Conservation (phyloP, 2,329 filamentous ascomycete genomes). For the Penicillium rolfsii region DNA sequence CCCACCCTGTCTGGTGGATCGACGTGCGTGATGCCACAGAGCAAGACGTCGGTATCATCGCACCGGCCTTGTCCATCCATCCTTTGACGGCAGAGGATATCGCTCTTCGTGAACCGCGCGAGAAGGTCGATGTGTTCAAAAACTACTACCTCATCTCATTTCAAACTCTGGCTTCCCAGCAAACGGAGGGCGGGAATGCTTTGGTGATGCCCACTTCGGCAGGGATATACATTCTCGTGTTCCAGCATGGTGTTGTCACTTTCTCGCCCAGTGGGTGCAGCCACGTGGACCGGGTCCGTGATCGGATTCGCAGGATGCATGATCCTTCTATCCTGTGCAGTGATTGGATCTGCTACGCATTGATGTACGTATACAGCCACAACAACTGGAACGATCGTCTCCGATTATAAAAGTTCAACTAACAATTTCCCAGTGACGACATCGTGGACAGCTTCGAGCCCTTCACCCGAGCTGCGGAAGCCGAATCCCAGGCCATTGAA, state of each 20-base stretch:
- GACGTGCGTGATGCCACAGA: slow-evolving; percentile 86
- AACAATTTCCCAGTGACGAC: slow-evolving; percentile 66
- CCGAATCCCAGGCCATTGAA: slow-evolving; percentile 87
- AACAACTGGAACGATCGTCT: not conserved
- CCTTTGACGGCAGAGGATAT: slow-evolving; percentile 95
- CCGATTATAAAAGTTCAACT: not conserved
- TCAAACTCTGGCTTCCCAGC: slow-evolving; percentile 77
- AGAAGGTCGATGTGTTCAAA: slow-evolving; percentile 96
- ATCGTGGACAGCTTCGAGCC: slow-evolving; percentile 95
- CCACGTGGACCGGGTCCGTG: slow-evolving; percentile 82
- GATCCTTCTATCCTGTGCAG: slow-evolving; percentile 90
- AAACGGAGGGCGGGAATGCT: slow-evolving; percentile 71
- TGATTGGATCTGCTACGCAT: slow-evolving; percentile 97
- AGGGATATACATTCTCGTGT: slow-evolving; percentile 94
- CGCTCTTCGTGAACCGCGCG: slow-evolving; percentile 85
- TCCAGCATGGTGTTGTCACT: slow-evolving; percentile 87
- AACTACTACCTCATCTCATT: slow-evolving; percentile 98
- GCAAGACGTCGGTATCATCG: slow-evolving; percentile 81
- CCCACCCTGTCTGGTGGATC: slow-evolving; percentile 80
- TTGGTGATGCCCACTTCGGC: slow-evolving; percentile 80
- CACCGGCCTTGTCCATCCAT: slow-evolving; percentile 90
- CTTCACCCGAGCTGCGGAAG: slow-evolving; percentile 78
- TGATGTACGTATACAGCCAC: slow-evolving; percentile 71
- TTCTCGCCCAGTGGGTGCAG: slow-evolving; percentile 87
- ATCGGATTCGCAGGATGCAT: slow-evolving; percentile 83